Evolutionary conservation across 805 yeast genomes (phyloP).

Genomic region (Pichia ethanolica): DNA sequence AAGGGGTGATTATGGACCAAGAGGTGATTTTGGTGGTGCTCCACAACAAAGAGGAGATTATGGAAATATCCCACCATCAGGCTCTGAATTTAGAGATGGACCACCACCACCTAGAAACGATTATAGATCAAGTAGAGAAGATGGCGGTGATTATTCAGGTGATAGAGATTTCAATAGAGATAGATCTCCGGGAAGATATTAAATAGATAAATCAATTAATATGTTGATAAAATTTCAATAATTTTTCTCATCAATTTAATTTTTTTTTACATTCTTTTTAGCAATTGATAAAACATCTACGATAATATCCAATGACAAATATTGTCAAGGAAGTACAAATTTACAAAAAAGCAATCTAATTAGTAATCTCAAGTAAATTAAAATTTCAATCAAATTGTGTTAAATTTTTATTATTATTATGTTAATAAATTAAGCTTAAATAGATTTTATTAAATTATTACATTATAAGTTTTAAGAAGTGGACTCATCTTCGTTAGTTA

Average conservation of each 20-base stretch:
- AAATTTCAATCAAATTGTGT: not conserved
- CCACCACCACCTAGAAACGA: constrained; percentile 28
- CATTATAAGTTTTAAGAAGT: no score
- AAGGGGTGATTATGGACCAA: constrained; percentile 13
- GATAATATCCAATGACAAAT: not conserved
- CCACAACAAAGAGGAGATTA: constrained; percentile 21
- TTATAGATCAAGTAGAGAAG: constrained; percentile 27
- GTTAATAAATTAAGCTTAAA: no score
- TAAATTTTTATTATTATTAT: not conserved
- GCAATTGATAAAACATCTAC: no score
- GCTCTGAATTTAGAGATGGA: constrained; percentile 24
- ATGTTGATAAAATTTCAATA: no score
- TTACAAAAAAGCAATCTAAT: not conserved
- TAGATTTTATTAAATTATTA: no score
- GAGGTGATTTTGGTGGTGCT: constrained; percentile 17
- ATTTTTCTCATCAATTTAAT: no score
- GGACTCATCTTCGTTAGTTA: no score
- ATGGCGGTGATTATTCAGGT: constrained; percentile 17
- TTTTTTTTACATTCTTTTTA: no score
- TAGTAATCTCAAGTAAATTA: not conserved
- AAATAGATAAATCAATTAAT: constrained; percentile 12
- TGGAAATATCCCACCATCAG: constrained; percentile 17
- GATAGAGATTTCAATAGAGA: constrained; percentile 54
- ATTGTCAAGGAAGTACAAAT: no score
- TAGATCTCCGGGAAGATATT: constrained; percentile 73